Conservation (phyloP, 495 filamentous ascomycete genomes). For the Aspergillus nanangensis region DNA sequence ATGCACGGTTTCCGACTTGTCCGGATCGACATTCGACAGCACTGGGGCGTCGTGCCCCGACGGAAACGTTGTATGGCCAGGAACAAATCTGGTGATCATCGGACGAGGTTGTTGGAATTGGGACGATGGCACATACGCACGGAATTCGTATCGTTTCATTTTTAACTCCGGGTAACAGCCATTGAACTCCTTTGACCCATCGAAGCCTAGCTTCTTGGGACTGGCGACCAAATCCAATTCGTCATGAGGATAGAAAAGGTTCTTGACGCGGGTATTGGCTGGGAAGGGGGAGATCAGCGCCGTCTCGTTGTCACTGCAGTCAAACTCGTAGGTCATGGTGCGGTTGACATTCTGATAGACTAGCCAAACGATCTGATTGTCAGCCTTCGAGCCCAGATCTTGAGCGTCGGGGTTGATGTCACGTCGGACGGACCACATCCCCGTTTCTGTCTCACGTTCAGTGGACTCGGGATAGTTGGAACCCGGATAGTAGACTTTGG, state of each 20-base stretch:
- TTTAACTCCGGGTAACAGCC: constrained; percentile 53
- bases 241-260: constrained; percentile 61
- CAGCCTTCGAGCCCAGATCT: constrained; percentile 36
- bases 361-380: constrained; percentile 60
- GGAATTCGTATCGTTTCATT: constrained; percentile 55
- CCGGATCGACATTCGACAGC: constrained; percentile 39
- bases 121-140: constrained; percentile 53
- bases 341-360: constrained; percentile 59
- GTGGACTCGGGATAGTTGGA: constrained; percentile 42
- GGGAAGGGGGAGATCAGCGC: constrained; percentile 57
- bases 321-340: constrained; percentile 50
- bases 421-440: constrained; percentile 62
- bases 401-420: constrained; percentile 48
- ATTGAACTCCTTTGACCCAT: constrained; percentile 38
- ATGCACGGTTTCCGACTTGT: constrained; percentile 38
- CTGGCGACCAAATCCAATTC: constrained; percentile 39
- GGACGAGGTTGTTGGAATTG: constrained; percentile 47
- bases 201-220: constrained; percentile 30
- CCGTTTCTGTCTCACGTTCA: constrained; percentile 52
- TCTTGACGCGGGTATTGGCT: constrained; percentile 52
- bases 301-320: constrained; percentile 43
- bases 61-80: constrained; percentile 42
- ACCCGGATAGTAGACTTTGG: constrained; percentile 26
- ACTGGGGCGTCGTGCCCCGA: constrained; percentile 42
- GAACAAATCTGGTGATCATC: constrained; percentile 60